phyloP scores from a whole-genome alignment of 305 asterid species.

The Fraxinus paxiana region DNA sequence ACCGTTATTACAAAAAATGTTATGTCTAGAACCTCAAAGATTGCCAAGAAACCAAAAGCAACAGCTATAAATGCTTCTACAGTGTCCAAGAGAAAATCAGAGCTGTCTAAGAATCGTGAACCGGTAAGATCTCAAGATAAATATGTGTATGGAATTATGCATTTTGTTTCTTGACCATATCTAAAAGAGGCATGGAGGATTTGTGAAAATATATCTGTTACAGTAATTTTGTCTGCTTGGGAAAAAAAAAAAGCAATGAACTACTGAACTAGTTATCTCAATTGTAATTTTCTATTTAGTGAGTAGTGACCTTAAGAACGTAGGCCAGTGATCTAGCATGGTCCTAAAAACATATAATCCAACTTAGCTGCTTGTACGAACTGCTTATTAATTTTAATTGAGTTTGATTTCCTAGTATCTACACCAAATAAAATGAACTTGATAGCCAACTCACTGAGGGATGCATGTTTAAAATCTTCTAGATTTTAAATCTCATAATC shows the following conservation, averaged over 20 bases:
- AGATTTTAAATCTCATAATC: background rate
- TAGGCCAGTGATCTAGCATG: background rate
- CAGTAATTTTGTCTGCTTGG: background rate
- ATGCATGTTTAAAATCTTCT: background rate
- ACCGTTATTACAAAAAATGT: constrained; percentile 51
- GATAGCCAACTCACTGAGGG: background rate
- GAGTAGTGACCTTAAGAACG: background rate
- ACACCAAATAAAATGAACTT: background rate
- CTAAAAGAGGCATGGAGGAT: background rate
- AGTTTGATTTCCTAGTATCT: background rate
- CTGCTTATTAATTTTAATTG: background rate
- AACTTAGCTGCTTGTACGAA: background rate
- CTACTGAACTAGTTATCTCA: background rate
- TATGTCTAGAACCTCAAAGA: constrained; percentile 46
- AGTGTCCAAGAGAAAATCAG: constrained; percentile 48
- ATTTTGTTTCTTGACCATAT: background rate
- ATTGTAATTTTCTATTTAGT: background rate
- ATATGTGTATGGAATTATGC: constrained; percentile 3
- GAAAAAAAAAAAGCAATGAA: background rate
- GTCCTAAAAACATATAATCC: background rate
- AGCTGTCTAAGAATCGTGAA: constrained; percentile 54
- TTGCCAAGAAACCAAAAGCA: constrained; percentile 34
- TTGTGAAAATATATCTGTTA: background rate
- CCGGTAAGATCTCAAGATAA: constrained; percentile 41
- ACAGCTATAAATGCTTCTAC: constrained; percentile 44